These are phyloP conservation scores for Magnolia officinalis DNA, from an alignment of 164 flowering plant genomes.

Conservation along the genomic window DNA sequence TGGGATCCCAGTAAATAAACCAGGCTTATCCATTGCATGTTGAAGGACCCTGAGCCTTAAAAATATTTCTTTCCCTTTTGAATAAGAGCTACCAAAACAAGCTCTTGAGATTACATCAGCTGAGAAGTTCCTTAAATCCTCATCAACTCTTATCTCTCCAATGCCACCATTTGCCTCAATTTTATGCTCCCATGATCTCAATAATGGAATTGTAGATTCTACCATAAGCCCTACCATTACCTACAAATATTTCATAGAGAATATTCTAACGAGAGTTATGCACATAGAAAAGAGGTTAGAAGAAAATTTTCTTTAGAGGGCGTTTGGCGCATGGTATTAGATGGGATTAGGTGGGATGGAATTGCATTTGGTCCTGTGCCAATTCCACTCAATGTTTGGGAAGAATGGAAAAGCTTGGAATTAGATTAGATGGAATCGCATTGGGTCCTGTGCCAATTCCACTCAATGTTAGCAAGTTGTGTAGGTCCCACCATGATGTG, in stretches of 20 bases:
- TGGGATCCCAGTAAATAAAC: conserved; percentile 23
- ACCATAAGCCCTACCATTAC: conserved; percentile 36
- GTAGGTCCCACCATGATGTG: too few species aligned
- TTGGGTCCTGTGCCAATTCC: too few species aligned
- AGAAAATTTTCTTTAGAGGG: too few species aligned
- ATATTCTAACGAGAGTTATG: neutral
- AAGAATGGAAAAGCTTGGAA: too few species aligned
- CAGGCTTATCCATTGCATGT: conserved; percentile 21
- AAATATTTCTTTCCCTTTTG: conserved; percentile 25
- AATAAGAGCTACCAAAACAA: conserved; percentile 29
- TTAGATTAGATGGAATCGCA: too few species aligned
- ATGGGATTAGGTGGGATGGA: too few species aligned
- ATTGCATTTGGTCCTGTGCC: too few species aligned
- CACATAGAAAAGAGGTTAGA: neutral
- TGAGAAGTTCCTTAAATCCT: conserved; percentile 31
- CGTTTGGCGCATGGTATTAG: too few species aligned
- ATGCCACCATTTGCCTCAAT: conserved; percentile 30
- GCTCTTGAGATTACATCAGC: conserved; percentile 31
- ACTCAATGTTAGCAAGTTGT: too few species aligned
- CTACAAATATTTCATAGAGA: conserved; percentile 17
- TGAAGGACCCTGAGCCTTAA: conserved; percentile 23
- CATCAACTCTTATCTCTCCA: conserved; percentile 33
- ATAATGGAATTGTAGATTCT: conserved; percentile 29
- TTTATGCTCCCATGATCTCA: conserved; percentile 33
- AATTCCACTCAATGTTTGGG: too few species aligned